A percentile compares a stretch with the other conserved stretches of the same genome.
These are phyloP conservation scores for Coemansia sp. DNA, from an alignment of 192 early-diverging fungal genomes.

Conservation along the genomic window DNA sequence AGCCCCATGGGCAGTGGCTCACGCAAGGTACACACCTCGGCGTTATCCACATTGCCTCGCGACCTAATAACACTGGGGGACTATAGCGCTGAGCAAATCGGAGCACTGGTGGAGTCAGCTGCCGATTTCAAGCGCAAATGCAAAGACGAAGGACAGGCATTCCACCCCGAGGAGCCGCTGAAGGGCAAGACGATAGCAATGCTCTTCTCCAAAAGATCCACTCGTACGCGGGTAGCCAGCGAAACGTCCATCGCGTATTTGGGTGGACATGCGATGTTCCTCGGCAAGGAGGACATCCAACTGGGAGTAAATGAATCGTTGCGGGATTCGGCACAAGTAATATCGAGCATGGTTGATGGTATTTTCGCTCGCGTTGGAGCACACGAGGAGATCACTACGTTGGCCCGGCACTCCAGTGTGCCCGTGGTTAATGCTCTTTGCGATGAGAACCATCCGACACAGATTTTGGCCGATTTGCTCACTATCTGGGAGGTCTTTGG, in stretches of 20 bases:
- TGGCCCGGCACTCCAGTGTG: slow-evolving; percentile 83
- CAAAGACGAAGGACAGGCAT: slow-evolving; percentile 57
- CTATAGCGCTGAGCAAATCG: slow-evolving; percentile 74
- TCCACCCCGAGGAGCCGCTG: slow-evolving; percentile 58
- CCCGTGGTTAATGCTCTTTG: slow-evolving; percentile 97
- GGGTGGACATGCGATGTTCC: slow-evolving; percentile 95
- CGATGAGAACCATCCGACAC: slow-evolving; percentile 93
- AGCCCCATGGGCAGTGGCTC: not conserved
- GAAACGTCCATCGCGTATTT: slow-evolving; percentile 89
- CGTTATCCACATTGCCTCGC: slow-evolving; percentile 32
- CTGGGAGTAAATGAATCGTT: slow-evolving; percentile 93
- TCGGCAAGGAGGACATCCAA: slow-evolving; percentile 95
- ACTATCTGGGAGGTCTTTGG: slow-evolving; percentile 82
- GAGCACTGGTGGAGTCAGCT: slow-evolving; percentile 72
- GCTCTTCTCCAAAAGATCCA: slow-evolving; percentile 94
- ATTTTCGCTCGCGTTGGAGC: slow-evolving; percentile 91
- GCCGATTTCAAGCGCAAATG: slow-evolving; percentile 75
- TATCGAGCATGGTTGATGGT: slow-evolving; percentile 94
- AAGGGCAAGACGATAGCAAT: slow-evolving; percentile 86
- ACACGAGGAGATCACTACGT: slow-evolving; percentile 84
- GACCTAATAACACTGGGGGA: slow-evolving; percentile 67
- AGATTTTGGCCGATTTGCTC: slow-evolving; percentile 94
- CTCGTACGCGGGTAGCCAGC: slow-evolving; percentile 92
- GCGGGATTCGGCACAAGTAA: slow-evolving; percentile 83
- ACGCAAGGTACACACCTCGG: slow-evolving; percentile 10